Evolutionary conservation across 306 rosid species (phyloP), one percentile per base, ranked within the genome.

Genomic region (Lablab purpureus): DNA sequence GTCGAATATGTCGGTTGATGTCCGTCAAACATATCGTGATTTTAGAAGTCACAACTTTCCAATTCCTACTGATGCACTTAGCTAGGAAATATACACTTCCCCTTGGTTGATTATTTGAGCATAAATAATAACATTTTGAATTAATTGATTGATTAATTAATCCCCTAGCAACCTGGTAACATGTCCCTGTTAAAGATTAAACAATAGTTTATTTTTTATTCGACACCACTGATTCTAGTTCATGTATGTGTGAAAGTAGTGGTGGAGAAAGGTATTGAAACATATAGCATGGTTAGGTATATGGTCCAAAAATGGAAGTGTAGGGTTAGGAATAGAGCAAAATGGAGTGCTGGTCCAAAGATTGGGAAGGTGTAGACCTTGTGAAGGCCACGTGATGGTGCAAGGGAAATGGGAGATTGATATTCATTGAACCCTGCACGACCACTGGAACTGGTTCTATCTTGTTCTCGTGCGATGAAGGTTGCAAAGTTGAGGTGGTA

Each of bases 1-100:
- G 90, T 88, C 87, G 89, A 81, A 66, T 65, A 47, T 85, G 90
- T 88, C 87, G 89, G 93, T 75, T 74, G 79, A 81, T 41, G 54
- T 66, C 86, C 84, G 80, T 89, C 89, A 87, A 88, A 69, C 70
- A 78, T 67, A 75, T 83, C 87, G 76, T 84, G 89, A 85, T 87
- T 86, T 83, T 85, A 65, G 83, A 84, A 75, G 79, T 50, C 73
- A 77, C 4, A 59, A 74, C 5, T 59, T 82, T 76, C 83, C 28
- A 69, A 73, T 75, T 70, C 78, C 78, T 74, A 89, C 80, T 69
- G 77, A 71, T 72, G 74, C 76, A 75, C 47, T 49, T 69, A 74
- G 47, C 58, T 58, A 78, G 72, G 80, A 83, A 83, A 78, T 81
- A 89, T 84, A 87, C 87, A 66, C 73, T 76, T 74, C 67, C 74